Percentiles rank a stretch among this genome's conserved stretches.
Conservation (phyloP, 768 basidiomycete genomes). For the Hypholoma sublateritium region DNA sequence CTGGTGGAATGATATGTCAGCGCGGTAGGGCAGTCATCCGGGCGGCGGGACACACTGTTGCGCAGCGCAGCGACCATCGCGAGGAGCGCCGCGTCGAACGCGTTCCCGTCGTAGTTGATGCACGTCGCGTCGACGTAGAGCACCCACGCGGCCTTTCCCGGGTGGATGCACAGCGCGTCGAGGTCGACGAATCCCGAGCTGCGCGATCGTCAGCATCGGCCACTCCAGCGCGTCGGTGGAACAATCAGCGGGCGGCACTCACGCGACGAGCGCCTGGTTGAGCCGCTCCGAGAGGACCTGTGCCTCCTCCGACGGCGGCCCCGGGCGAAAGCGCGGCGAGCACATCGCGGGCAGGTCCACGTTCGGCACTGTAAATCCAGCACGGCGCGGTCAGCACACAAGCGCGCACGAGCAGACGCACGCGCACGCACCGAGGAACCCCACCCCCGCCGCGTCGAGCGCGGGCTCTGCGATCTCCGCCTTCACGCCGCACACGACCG, state of each 20-base stretch:
- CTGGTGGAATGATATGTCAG: slow-evolving; percentile 32
- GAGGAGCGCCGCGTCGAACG: slow-evolving; percentile 85
- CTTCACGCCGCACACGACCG: slow-evolving; percentile 93
- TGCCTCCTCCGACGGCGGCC: slow-evolving; percentile 92
- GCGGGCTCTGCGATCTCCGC: slow-evolving; percentile 94
- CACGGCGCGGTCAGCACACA: neutral
- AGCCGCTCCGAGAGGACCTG: slow-evolving; percentile 86
- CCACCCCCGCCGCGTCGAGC: slow-evolving; percentile 67
- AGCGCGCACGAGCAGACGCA: neutral
- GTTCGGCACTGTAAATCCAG: slow-evolving; percentile 71
- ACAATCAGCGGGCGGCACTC: too few species aligned
- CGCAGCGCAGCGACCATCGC: slow-evolving; percentile 85
- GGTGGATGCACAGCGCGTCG: slow-evolving; percentile 74
- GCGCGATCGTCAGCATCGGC: neutral
- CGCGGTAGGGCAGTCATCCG: neutral
- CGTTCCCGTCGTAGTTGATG: slow-evolving; percentile 97
- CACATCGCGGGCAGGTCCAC: slow-evolving; percentile 92
- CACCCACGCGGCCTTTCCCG: slow-evolving; percentile 83
- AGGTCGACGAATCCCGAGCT: slow-evolving; percentile 71
- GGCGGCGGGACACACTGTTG: slow-evolving; percentile 60
- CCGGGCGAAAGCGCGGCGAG: slow-evolving; percentile 92
- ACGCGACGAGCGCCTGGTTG: slow-evolving; percentile 77
- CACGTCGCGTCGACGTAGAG: slow-evolving; percentile 95
- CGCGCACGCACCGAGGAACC: slow-evolving; percentile 72
- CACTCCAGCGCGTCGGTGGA: too few species aligned